Conservation (phyloP, 352 stramenopile genomes). For the Globisporangium parvum region DNA sequence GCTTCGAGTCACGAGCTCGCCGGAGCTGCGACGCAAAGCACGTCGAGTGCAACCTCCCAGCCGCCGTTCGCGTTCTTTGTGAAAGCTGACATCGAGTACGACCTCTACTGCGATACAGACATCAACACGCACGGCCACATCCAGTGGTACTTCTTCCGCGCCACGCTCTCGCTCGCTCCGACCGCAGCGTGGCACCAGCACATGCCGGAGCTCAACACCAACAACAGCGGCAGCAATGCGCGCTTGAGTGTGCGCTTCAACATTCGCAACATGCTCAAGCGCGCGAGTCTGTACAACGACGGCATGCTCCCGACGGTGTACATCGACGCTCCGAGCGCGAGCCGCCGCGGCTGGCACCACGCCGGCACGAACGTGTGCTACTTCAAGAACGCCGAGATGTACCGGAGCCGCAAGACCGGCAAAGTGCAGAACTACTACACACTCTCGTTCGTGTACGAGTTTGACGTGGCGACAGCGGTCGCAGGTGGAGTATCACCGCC, state of each 20-base stretch:
- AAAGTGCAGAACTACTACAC: constrained; percentile 58
- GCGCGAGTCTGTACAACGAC: constrained; percentile 79
- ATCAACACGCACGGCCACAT: constrained; percentile 71
- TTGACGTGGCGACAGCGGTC: constrained; percentile 9
- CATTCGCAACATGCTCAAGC: constrained; percentile 85
- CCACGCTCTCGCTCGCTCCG: constrained; percentile 16
- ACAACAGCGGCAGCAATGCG: background rate
- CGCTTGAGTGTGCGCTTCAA: constrained; percentile 70
- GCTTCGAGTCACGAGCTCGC: constrained; percentile 33
- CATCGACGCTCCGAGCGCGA: constrained; percentile 20
- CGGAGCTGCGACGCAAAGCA: background rate
- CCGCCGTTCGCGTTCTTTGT: constrained; percentile 51
- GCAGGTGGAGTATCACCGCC: background rate
- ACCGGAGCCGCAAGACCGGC: constrained; percentile 44
- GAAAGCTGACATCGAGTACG: constrained; percentile 59
- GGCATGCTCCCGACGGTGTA: constrained; percentile 83
- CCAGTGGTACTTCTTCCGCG: constrained; percentile 89
- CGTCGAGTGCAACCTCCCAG: constrained; percentile 7
- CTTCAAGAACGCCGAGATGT: constrained; percentile 70
- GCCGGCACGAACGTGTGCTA: constrained; percentile 76
- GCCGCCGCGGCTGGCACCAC: constrained; percentile 57
- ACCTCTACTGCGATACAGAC: constrained; percentile 70
- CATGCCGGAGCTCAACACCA: background rate
- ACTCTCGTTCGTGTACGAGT: constrained; percentile 75
- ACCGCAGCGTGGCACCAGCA: constrained; percentile 4